Base-by-base conservation (phyloP, 2,329 filamentous ascomycete genomes). In the Phialocephala subalpina region DNA sequence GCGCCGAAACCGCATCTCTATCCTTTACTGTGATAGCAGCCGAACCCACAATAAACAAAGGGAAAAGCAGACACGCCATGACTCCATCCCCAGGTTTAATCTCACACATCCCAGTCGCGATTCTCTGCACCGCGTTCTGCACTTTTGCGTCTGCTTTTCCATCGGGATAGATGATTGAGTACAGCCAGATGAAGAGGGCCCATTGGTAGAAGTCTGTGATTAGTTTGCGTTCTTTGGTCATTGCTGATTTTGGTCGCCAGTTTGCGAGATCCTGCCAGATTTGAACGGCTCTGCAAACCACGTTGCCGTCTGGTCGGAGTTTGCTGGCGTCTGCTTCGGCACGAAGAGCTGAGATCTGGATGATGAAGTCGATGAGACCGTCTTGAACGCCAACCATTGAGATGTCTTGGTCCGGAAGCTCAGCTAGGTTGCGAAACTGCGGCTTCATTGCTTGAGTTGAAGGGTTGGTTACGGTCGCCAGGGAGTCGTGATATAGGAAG, bases 41-140 rank as follows among this genome's bases (percentile, higher is more conserved):
- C 3, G 64, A 56, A 1, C 69, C 72, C 11, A 68, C 62, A n/a
- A 73, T 55, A 40, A 73, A 73, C 3, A 72, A 53, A 2, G 72
- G 72, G 38, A 73, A 73, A 3, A 73, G 58, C 33, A 73, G 60
- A 35, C 66, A 70, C n/a, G 70, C 36, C 64, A 68, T 67, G 12
- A 69, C 57, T 5, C 66, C 67, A 22, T 71, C 63, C 18, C 61
- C 58, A 6, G 55, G 16, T 36, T 66, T 65, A n/a, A 72, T 69
- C 27, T 68, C 49, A 16, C 49, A 52, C 55, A 73, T 68, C 4
- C 45, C 67, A 12, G 20, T 27, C n/a, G 58, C 27, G 9, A 67
- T 68, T 18, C 25, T 9, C 2, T 60, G 45, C 14, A 72, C 66
- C 2, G 60, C 57, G 29, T 40, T 25, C 29, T 70, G 69, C 18